These are phyloP conservation scores for Plasmopara muralis DNA, from an alignment of 352 stramenopile genomes.

Conservation along the genomic window DNA sequence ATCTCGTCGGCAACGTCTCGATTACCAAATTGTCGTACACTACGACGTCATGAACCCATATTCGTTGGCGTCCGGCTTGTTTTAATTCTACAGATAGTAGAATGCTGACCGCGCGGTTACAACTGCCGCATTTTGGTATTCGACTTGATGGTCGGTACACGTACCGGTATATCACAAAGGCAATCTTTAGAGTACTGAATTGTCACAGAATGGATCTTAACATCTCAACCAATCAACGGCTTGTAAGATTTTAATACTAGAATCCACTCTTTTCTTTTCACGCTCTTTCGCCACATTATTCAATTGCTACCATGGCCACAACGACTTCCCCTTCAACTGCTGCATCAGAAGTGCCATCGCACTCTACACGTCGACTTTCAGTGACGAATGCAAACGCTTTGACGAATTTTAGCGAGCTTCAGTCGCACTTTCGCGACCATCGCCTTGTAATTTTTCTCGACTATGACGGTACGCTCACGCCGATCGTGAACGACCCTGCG, in stretches of 20 bases:
- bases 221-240: conserved; percentile 14
- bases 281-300: conserved; percentile 9
- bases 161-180: too few relatives aligned
- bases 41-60: too few relatives aligned
- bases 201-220: background rate
- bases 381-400: conserved; percentile 71
- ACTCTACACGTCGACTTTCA: conserved; percentile 35
- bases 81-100: too few relatives aligned
- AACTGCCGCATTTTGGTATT: too few relatives aligned
- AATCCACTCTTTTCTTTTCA: conserved; percentile 20
- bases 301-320: conserved; percentile 18
- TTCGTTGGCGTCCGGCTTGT: too few relatives aligned
- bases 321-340: conserved; percentile 4
- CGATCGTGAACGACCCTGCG: conserved; percentile 84
- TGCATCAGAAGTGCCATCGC: conserved; percentile 1
- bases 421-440: conserved; percentile 40
- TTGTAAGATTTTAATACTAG: conserved; percentile 18
- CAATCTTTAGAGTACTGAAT: too few relatives aligned
- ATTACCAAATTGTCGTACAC: too few relatives aligned
- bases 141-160: too few relatives aligned
- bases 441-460: conserved; percentile 83
- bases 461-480: conserved; percentile 87
- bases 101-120: too few relatives aligned
- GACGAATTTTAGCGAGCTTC: conserved; percentile 56
- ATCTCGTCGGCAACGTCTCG: too few relatives aligned